Conservation (phyloP, 2,329 filamentous ascomycete species). For the Juglanconis sp. region DNA sequence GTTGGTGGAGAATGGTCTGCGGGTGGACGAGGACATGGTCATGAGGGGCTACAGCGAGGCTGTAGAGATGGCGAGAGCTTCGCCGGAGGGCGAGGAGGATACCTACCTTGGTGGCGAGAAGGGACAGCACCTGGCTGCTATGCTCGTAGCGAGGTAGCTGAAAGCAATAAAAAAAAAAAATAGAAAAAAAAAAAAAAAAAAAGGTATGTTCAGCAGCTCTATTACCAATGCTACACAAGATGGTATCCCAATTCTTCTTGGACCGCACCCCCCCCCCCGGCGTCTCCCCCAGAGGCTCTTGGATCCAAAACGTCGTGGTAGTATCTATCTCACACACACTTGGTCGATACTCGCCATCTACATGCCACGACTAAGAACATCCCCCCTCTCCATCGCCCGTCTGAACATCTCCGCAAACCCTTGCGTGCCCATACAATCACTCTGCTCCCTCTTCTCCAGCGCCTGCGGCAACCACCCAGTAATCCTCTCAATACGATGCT, state of each 20-base stretch:
- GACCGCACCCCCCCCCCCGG: too few species aligned
- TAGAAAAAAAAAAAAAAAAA: neutral
- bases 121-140: slow-evolving; percentile 49
- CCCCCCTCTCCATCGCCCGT: slow-evolving; percentile 40
- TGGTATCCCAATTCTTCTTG: neutral
- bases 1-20: slow-evolving; percentile 75
- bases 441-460: slow-evolving; percentile 49
- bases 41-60: slow-evolving; percentile 78
- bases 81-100: slow-evolving; percentile 53
- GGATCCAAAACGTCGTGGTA: neutral
- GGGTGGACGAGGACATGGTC: slow-evolving; percentile 88
- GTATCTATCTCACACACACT: neutral
- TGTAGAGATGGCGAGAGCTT: slow-evolving; percentile 67
- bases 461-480: slow-evolving; percentile 59
- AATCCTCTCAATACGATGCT: slow-evolving; percentile 64
- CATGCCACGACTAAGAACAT: slow-evolving; percentile 10
- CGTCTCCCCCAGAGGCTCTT: neutral
- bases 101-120: slow-evolving; percentile 58
- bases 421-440: slow-evolving; percentile 51
- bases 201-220: neutral
- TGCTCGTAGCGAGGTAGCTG: slow-evolving; percentile 27
- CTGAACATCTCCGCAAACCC: slow-evolving; percentile 53
- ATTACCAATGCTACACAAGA: neutral
- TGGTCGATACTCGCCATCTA: neutral
- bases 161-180: too few species aligned